Conservation (phyloP, 768 basidiomycete genomes). For the Xanthoconium stramineum region DNA sequence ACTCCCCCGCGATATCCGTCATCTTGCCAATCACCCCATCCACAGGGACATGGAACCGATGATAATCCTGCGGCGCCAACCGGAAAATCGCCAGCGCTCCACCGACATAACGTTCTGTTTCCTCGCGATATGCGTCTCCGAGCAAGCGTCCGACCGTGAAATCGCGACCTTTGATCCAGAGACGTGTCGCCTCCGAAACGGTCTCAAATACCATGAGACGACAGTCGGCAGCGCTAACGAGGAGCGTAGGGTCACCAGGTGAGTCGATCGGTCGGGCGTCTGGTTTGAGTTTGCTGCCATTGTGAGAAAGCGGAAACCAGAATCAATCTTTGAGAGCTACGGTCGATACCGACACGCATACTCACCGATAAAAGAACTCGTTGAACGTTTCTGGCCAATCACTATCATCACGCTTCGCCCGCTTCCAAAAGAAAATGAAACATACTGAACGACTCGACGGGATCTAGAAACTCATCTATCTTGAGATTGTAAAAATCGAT, state of each 20-base stretch:
- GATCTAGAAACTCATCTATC: conserved; percentile 78
- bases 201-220: conserved; percentile 94
- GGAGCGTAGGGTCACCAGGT: conserved; percentile 69
- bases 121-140: conserved; percentile 70
- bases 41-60: conserved; percentile 88
- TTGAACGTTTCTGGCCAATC: conserved; percentile 76
- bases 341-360: not conserved
- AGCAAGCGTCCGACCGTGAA: conserved; percentile 80
- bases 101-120: conserved; percentile 68
- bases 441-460: conserved; percentile 79
- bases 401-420: not conserved
- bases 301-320: not conserved
- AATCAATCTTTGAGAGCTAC: not conserved
- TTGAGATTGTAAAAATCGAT: conserved; percentile 88
- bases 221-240: conserved; percentile 93
- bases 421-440: conserved; percentile 10
- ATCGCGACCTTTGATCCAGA: conserved; percentile 98
- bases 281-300: conserved; percentile 75
- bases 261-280: conserved; percentile 71
- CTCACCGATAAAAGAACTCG: conserved; percentile 79
- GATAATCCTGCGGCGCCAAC: conserved; percentile 92
- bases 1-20: conserved; percentile 83
- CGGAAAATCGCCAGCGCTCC: conserved; percentile 90
- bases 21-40: conserved; percentile 82
- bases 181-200: conserved; percentile 75